Percentiles rank a stretch among this genome's conserved stretches.
phyloP scores from a whole-genome alignment of 2,329 filamentous ascomycete species.

The Triangularia verruculosa region DNA sequence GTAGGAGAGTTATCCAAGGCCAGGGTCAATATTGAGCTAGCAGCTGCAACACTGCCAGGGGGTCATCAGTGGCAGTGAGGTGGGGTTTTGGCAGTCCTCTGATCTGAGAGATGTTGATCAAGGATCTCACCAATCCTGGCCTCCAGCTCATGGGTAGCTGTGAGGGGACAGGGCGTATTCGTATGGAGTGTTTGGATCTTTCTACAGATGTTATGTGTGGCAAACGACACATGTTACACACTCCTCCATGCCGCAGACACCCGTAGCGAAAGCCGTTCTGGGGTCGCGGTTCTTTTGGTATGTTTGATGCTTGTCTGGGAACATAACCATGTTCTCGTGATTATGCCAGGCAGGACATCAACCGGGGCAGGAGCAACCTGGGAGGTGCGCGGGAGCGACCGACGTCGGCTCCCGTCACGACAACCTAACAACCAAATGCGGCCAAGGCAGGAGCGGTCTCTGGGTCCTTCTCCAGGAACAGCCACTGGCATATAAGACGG shows the following conservation, averaged over 20 bases:
- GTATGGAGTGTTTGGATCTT: slow-evolving; percentile 15
- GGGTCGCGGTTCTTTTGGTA: slow-evolving; percentile 25
- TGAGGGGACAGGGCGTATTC: neutral
- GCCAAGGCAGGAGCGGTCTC: slow-evolving; percentile 17
- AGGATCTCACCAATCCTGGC: slow-evolving; percentile 19
- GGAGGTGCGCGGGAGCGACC: slow-evolving; percentile 16
- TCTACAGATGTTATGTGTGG: slow-evolving; percentile 21
- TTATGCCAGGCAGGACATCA: slow-evolving; percentile 41
- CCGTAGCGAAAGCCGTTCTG: slow-evolving; percentile 10
- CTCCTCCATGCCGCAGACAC: slow-evolving; percentile 11
- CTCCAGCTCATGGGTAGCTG: neutral
- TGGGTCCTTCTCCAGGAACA: slow-evolving; percentile 20
- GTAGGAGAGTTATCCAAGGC: neutral
- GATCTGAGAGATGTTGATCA: slow-evolving; percentile 7
- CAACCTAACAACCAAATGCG: neutral
- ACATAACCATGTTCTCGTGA: slow-evolving; percentile 37
- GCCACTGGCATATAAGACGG: slow-evolving; percentile 28
- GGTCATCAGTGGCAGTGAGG: slow-evolving; percentile 2
- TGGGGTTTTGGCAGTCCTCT: slow-evolving; percentile 10
- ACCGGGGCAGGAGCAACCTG: slow-evolving; percentile 29
- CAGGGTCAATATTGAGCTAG: slow-evolving; percentile 13
- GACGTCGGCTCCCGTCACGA: slow-evolving; percentile 14
- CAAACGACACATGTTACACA: slow-evolving; percentile 11
- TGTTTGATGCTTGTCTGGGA: slow-evolving; percentile 48
- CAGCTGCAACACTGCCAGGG: slow-evolving; percentile 13